Conservation (phyloP, 768 basidiomycete genomes). For the Boletus reticuloceps region DNA sequence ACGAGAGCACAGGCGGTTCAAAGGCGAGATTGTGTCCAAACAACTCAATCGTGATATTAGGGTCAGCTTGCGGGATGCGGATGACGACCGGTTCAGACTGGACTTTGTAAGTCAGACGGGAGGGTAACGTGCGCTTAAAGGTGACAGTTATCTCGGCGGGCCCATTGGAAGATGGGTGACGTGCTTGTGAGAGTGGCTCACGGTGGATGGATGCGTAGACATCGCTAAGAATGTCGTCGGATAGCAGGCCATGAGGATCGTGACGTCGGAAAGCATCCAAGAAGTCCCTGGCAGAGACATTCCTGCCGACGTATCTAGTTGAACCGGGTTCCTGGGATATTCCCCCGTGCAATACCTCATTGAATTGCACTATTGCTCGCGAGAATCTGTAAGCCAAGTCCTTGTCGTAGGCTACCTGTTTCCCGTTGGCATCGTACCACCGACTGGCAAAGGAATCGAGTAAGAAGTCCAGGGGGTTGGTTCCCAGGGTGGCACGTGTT, state of each 20-base stretch:
- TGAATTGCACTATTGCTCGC: slow-evolving; percentile 81
- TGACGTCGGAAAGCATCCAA: slow-evolving; percentile 77
- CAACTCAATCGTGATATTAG: slow-evolving; percentile 78
- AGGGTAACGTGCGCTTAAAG: slow-evolving; percentile 72
- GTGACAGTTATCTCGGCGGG: slow-evolving; percentile 56
- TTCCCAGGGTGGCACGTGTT: slow-evolving; percentile 34
- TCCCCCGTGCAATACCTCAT: slow-evolving; percentile 81
- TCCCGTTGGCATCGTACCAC: slow-evolving; percentile 89
- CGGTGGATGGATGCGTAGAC: slow-evolving; percentile 75
- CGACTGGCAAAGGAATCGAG: slow-evolving; percentile 82
- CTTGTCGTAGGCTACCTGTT: slow-evolving; percentile 75
- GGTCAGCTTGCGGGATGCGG: slow-evolving; percentile 81
- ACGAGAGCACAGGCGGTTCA: slow-evolving; percentile 81
- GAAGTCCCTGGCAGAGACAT: slow-evolving; percentile 76
- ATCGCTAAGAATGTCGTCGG: slow-evolving; percentile 72
- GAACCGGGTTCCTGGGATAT: slow-evolving; percentile 60
- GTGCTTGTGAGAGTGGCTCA: slow-evolving; percentile 72
- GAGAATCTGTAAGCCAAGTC: slow-evolving; percentile 77
- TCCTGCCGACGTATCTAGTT: slow-evolving; percentile 51
- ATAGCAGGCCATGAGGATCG: slow-evolving; percentile 67
- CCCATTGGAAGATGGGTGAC: slow-evolving; percentile 40
- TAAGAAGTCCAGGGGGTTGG: slow-evolving; percentile 49
- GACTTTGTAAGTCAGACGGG: slow-evolving; percentile 78
- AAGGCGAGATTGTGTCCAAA: slow-evolving; percentile 86
- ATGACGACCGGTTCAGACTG: slow-evolving; percentile 89